Percentiles rank a stretch among this genome's conserved stretches.
Conservation (phyloP, 2,329 filamentous ascomycete genomes). For the Hypoxylon rubiginosum region DNA sequence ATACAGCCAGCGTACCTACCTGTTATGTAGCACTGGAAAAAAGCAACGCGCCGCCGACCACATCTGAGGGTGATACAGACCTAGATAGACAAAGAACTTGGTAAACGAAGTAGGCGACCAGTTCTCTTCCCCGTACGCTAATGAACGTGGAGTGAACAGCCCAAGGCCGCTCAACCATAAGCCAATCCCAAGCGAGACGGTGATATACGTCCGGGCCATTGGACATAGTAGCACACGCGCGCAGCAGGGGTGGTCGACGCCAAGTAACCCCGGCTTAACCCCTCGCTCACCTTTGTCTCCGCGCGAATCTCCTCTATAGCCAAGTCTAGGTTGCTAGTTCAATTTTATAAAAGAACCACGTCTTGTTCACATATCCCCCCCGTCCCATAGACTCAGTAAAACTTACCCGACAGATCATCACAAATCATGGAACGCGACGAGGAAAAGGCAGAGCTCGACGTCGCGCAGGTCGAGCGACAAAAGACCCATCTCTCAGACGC, state of each 20-base stretch:
- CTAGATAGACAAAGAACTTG: not conserved
- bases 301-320: slow-evolving; percentile 9
- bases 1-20: slow-evolving; percentile 1
- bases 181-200: not conserved
- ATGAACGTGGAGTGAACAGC: not conserved
- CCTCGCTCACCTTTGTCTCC: slow-evolving; percentile 30
- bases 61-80: not conserved
- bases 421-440: slow-evolving; percentile 48
- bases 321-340: not conserved
- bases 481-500: slow-evolving; percentile 47
- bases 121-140: not conserved
- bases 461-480: slow-evolving; percentile 44
- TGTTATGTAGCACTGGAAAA: slow-evolving; percentile 16
- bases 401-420: not conserved
- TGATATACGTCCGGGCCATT: slow-evolving; percentile 9
- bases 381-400: not conserved
- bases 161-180: not conserved
- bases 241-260: not conserved
- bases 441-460: slow-evolving; percentile 44
- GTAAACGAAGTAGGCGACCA: not conserved
- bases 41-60: slow-evolving; percentile 9
- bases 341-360: slow-evolving; percentile 27
- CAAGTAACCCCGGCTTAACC: slow-evolving; percentile 20
- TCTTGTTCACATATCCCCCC: not conserved
- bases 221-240: not conserved